phyloP scores from a whole-genome alignment of 305 asterid genomes.

The Fraxinus baroniana region DNA sequence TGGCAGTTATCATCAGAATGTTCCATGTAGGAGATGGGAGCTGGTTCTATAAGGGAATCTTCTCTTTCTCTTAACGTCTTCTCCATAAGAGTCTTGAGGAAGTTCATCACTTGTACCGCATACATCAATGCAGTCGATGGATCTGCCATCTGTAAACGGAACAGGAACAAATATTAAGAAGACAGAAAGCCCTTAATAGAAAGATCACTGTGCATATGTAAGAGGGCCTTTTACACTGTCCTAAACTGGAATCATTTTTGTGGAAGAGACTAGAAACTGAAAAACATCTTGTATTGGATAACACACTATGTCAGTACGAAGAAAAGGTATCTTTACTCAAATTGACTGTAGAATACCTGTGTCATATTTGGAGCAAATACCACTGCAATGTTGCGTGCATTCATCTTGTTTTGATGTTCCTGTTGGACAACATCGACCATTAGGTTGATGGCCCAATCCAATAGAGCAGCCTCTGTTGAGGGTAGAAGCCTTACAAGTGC shows the following conservation, averaged over 20 bases:
- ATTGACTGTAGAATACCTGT: conserved; percentile 45
- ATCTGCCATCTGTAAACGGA: conserved; percentile 75
- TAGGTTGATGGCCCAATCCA: conserved; percentile 90
- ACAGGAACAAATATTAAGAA: neutral
- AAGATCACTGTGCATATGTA: neutral
- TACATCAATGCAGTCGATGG: conserved; percentile 96
- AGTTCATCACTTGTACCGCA: conserved; percentile 98
- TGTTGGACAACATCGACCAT: conserved; percentile 93
- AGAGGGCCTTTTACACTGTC: neutral
- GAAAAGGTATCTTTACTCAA: neutral
- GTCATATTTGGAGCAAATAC: conserved; percentile 99
- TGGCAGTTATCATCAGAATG: conserved; percentile 66
- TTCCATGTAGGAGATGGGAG: conserved; percentile 33
- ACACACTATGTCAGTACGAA: neutral
- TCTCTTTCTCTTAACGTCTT: conserved; percentile 69
- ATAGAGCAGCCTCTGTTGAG: conserved; percentile 70
- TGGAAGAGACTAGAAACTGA: neutral
- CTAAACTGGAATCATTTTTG: neutral
- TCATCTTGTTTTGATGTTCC: conserved; percentile 89
- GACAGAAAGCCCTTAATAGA: neutral
- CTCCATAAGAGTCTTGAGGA: conserved; percentile 82
- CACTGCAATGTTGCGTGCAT: conserved; percentile 90
- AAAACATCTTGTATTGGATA: neutral
- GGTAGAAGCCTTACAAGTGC: conserved; percentile 75
- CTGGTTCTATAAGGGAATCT: conserved; percentile 48